Base-by-base conservation (phyloP, 1,139 yeast species). In the Candida sp. region DNA sequence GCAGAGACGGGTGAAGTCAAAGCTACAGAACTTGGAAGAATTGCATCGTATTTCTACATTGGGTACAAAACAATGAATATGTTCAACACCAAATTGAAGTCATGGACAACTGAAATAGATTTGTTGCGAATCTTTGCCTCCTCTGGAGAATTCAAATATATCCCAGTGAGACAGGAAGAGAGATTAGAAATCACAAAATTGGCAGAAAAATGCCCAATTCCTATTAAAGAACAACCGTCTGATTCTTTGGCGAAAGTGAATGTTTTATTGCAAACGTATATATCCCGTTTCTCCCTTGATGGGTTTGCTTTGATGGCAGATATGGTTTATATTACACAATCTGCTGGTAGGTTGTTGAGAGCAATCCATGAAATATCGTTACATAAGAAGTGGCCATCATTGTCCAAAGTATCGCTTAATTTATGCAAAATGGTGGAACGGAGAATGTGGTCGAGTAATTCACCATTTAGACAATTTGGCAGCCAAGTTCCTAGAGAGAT, bases 291-390 rank as follows among this genome's bases (percentile, higher is more conserved):
- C 35, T 68, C 73, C 8, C 68, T 95, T 12, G 95, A 87, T 2
- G 99, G 98, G 1, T 88, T 88, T 68, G 97, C 98, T 0, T 66
- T 95, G 46, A 81, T 86, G 75, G 83, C 97, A 0, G 99, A 95
- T 66, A 90, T 91, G 97, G 77, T 88, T 4, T 93, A 88, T 56
- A 81, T 95, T 35, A 87, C 95, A 0, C 99, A 93, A 60, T 88
- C 96, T 33, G 98, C 97, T 0, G 95, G 95, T 5, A 77, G 99
- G 58, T 64, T 95, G 36, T 70, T 91, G 43, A 69, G 97, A 43
- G 98, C 99, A 0, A 77, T 95, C 50, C 84, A 79, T 58, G 97
- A 93, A 57, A 80, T 93, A 22, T 78, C 89, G 6, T 55, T 88
- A 39, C 71, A 76, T 42, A 87, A 83, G 52, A 77, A 78, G 6